Evolutionary conservation across 2,329 filamentous ascomycete genomes (phyloP).

Genomic region (Trichophyton benhamiae): DNA sequence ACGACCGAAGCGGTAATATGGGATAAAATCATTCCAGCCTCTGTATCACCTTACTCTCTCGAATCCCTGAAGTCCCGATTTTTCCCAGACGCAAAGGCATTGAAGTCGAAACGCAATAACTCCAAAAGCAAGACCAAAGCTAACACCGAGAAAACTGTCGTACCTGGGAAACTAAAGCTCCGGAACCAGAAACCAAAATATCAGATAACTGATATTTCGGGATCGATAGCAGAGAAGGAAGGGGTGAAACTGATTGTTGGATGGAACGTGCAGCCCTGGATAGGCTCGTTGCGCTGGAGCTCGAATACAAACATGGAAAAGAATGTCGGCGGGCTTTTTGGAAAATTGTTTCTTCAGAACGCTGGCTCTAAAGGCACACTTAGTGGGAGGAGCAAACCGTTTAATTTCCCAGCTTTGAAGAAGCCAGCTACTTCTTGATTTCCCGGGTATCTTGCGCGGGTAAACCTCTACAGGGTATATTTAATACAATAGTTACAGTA

Average conservation of each 20-base stretch:
- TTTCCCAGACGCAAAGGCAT: conserved; percentile 19
- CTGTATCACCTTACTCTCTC: conserved; percentile 32
- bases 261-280: conserved; percentile 98
- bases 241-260: conserved; percentile 70
- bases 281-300: conserved; percentile 78
- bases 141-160: conserved; percentile 12
- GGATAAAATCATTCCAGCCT: conserved; percentile 71
- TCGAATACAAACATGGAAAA: conserved; percentile 28
- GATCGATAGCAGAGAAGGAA: conserved; percentile 59
- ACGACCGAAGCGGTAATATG: conserved; percentile 24
- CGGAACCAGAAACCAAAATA: conserved; percentile 89
- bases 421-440: conserved; percentile 22
- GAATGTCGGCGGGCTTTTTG: conserved; percentile 15
- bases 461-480: too few species aligned
- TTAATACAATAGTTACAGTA: too few species aligned
- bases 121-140: conserved; percentile 8
- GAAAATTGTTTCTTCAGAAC: conserved; percentile 40
- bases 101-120: conserved; percentile 17
- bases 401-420: conserved; percentile 46
- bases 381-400: conserved; percentile 37
- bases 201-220: conserved; percentile 81
- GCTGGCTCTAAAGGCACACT: conserved; percentile 27
- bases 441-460: background rate
- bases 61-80: conserved; percentile 27
- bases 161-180: conserved; percentile 56